Percentiles rank a stretch among this genome's conserved stretches.
Evolutionary conservation across 108 stramenopile species (phyloP).

Genomic region (Parietichytrium sp.): DNA sequence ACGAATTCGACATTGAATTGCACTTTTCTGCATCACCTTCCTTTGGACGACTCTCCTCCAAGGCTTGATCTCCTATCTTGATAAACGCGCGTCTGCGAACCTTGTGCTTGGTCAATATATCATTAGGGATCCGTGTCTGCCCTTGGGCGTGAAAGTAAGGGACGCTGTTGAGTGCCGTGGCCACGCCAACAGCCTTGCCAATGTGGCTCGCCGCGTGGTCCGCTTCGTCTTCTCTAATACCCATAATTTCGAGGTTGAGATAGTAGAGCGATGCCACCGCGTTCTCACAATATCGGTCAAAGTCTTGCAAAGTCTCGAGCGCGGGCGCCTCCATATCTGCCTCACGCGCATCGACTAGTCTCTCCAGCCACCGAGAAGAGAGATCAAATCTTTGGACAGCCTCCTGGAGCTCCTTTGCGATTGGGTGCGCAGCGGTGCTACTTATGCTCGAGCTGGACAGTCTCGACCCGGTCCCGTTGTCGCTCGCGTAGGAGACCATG

Average conservation of each 20-base stretch:
- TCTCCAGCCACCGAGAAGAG: slow-evolving; percentile 7
- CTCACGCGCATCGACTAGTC: slow-evolving; percentile 16
- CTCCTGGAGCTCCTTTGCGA: neutral
- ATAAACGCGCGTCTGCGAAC: neutral
- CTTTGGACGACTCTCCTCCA: neutral
- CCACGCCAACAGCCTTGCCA: neutral
- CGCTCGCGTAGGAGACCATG: neutral
- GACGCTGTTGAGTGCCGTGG: neutral
- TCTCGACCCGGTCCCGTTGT: neutral
- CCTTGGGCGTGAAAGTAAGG: neutral
- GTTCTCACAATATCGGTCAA: neutral
- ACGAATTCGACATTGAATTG: no score
- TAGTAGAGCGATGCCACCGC: neutral
- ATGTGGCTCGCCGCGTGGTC: slow-evolving; percentile 22
- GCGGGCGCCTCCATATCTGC: neutral
- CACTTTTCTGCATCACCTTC: neutral
- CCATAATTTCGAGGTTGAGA: neutral
- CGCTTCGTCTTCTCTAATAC: neutral
- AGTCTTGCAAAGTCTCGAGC: neutral
- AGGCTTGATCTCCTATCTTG: neutral
- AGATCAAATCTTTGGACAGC: neutral
- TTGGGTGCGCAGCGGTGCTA: neutral
- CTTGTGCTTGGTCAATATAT: neutral
- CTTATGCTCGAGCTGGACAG: no score
- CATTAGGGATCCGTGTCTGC: neutral